phyloP scores from a whole-genome alignment of 1,284 basidiomycete genomes.

The Trametes hirsuta region DNA sequence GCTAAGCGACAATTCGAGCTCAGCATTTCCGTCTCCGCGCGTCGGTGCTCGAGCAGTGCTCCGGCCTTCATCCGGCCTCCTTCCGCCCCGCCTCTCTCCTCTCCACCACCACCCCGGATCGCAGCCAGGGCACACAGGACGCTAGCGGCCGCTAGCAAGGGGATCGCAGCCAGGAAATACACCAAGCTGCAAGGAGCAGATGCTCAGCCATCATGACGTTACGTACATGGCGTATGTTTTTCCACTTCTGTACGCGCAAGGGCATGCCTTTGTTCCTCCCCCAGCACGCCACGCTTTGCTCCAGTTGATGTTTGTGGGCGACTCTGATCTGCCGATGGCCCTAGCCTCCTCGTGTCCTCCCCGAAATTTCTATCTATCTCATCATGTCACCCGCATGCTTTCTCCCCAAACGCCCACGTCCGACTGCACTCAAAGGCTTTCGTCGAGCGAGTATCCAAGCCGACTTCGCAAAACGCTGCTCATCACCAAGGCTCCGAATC shows the following conservation, averaged over 20 bases:
- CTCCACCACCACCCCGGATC: background rate
- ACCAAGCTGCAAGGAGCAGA: no score
- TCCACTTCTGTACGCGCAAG: background rate
- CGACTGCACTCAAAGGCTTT: no score
- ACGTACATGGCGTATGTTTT: background rate
- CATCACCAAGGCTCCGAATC: background rate
- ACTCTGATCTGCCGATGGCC: constrained; percentile 3
- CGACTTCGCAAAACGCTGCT: background rate
- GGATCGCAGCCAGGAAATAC: no score
- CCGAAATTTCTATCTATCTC: constrained; percentile 6
- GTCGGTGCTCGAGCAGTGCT: no score
- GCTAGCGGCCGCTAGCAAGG: background rate
- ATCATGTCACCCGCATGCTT: background rate
- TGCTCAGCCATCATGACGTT: background rate
- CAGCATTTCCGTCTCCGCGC: no score
- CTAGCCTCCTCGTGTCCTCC: constrained; percentile 6
- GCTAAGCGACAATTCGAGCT: no score
- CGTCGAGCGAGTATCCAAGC: no score
- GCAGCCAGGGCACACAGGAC: background rate
- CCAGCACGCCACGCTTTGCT: constrained; percentile 8
- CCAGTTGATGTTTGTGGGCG: constrained; percentile 16
- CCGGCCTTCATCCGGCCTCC: no score
- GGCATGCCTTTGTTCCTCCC: constrained; percentile 6
- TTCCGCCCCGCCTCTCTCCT: no score
- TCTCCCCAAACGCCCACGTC: background rate